Evolutionary conservation across 108 stramenopile genomes (phyloP), one percentile per base, ranked within the genome.

Genomic region (Skeletonema marinoi): DNA sequence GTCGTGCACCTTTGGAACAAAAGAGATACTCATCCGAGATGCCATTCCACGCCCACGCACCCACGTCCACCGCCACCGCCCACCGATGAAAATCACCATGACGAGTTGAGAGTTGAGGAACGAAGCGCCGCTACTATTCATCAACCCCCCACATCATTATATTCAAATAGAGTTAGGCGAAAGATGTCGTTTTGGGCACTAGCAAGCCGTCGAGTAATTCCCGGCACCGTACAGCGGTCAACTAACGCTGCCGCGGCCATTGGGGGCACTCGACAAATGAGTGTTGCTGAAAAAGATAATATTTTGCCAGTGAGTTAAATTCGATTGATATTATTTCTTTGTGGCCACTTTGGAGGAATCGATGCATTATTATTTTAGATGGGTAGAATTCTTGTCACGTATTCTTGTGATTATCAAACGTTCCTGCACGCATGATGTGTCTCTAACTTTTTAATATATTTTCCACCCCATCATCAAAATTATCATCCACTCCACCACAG

Each of bases 251-350:
- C 70, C 32, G 56, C 58, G 41, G 62, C 60, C 31, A 46, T 74
- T 30, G 58, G 71, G 3, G 41, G 71, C 61, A 38, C 54, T 39
- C 70, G 68, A 39, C 77, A 78, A 32, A 48, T 51, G 70, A 78
- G 78, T 58, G 78, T 78, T 19, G 78, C 78, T 33, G 78, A 78
- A 33, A 78, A 29, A 51, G 79, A 80, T 51, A 80, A 75, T 46
- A 80, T 80, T 65, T 70, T 80, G 79, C 79, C 79, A 17, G 79
- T 80, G 54, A 80, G 79, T 80, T 50, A 3, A 5, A 19, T 11
- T 42, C 25, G 25, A 25, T 25, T 25, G 25, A 25, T 13, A 29
- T 7, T n/a, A 30, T 29, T 11, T 41, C 39, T 41, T 41, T 10
- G 39, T 12, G 39, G 10, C 12, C 2, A 9, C 25, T 25, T 41